Percentiles rank a stretch among this genome's conserved stretches.
phyloP scores from a whole-genome alignment of 164 flowering plant genomes.

The Vitis labrusca region DNA sequence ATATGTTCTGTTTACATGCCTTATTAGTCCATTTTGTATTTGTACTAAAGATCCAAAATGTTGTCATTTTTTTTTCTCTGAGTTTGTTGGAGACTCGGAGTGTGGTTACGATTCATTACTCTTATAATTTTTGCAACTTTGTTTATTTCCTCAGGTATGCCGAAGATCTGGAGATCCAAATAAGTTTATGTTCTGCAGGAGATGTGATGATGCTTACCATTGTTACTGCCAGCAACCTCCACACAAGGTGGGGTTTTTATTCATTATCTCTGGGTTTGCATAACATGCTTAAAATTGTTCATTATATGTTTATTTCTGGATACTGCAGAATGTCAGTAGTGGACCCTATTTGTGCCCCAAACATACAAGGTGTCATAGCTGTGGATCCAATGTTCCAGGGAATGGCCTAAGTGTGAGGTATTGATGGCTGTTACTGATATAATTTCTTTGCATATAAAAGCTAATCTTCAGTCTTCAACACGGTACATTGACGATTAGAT shows the following conservation, averaged over 20 bases:
- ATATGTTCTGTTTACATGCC: too few species aligned
- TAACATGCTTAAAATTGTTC: not conserved
- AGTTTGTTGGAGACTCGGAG: too few species aligned
- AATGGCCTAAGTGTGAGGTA: constrained; percentile 95
- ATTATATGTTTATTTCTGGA: constrained; percentile 1
- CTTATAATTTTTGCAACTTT: not conserved
- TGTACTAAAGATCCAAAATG: too few species aligned
- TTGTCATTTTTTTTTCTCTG: too few species aligned
- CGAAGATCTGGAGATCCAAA: constrained; percentile 91
- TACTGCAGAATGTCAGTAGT: constrained; percentile 72
- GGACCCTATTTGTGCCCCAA: constrained; percentile 95
- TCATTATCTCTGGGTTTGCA: not conserved
- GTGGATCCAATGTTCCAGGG: constrained; percentile 93
- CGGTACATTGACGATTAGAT: not conserved
- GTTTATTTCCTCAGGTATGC: constrained; percentile 56
- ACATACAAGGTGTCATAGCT: constrained; percentile 97
- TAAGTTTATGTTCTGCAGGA: constrained; percentile 91
- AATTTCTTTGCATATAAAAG: not conserved
- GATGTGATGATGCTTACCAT: constrained; percentile 97
- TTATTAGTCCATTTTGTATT: too few species aligned
- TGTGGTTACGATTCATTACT: not conserved
- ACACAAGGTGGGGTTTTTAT: constrained; percentile 68
- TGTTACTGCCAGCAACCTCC: constrained; percentile 99
- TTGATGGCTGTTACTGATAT: not conserved
- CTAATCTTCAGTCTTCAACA: not conserved